Percentiles rank a stretch among this genome's conserved stretches.
These are phyloP conservation scores for Rutidosis leptorrhynchoides DNA, from an alignment of 129 eudicot species.

Conservation along the genomic window DNA sequence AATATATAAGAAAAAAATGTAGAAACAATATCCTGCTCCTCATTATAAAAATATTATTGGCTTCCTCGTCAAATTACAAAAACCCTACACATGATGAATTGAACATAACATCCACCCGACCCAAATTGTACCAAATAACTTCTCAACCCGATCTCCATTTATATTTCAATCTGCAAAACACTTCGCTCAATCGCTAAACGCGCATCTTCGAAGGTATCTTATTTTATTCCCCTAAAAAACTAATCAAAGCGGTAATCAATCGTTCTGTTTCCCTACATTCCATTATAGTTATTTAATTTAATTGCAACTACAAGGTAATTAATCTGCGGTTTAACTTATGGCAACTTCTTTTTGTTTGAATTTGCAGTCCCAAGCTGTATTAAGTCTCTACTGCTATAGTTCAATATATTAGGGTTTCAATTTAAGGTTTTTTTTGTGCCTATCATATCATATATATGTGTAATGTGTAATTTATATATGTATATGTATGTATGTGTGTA, in stretches of 20 bases:
- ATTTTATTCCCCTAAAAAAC: background rate
- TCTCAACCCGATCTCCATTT: constrained; percentile 19
- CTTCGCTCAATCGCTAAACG: background rate
- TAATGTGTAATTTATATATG: no score
- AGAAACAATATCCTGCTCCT: no score
- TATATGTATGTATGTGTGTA: no score
- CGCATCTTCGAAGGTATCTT: constrained; percentile 20
- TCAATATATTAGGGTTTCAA: constrained; percentile 10
- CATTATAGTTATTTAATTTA: background rate
- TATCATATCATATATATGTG: no score
- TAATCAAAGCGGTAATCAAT: background rate
- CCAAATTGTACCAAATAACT: constrained; percentile 9
- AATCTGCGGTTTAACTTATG: constrained; percentile 19
- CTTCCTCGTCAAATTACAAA: no score
- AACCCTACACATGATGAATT: no score
- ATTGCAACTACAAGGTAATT: constrained; percentile 1
- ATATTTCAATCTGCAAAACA: constrained; percentile 17
- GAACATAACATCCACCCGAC: background rate
- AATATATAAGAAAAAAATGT: no score
- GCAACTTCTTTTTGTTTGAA: background rate
- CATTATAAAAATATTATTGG: no score
- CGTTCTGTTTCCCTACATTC: constrained; percentile 7
- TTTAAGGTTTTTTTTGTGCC: constrained; percentile 2
- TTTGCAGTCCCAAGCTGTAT: background rate
- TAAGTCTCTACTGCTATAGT: constrained; percentile 2